These are phyloP conservation scores for Ganoderma lingzhi DNA, from an alignment of 1,284 basidiomycete species.

Conservation along the genomic window DNA sequence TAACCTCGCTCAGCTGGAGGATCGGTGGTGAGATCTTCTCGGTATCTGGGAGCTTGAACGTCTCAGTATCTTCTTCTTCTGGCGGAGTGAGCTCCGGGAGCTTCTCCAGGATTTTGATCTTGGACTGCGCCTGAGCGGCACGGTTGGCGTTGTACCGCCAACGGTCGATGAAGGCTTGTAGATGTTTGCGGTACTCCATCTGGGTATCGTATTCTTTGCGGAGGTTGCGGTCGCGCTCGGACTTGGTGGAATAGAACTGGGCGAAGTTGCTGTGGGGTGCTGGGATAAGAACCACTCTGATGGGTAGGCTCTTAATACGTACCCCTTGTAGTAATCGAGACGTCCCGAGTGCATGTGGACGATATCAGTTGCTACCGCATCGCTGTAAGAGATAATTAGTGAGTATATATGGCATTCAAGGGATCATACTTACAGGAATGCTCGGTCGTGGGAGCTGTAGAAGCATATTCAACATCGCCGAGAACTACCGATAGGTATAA, in stretches of 20 bases:
- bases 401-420: neutral
- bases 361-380: slow-evolving; percentile 96
- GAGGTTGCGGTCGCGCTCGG: slow-evolving; percentile 91
- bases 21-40: slow-evolving; percentile 97
- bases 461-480: slow-evolving; percentile 15
- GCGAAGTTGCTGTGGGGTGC: slow-evolving; percentile 87
- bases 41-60: slow-evolving; percentile 93
- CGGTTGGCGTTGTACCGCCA: slow-evolving; percentile 97
- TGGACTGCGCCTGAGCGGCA: slow-evolving; percentile 66
- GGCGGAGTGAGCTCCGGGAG: slow-evolving; percentile 94
- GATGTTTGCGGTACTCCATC: slow-evolving; percentile 92
- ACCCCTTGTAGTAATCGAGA: slow-evolving; percentile 95
- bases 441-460: slow-evolving; percentile 92
- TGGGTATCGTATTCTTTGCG: slow-evolving; percentile 96
- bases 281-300: slow-evolving; percentile 1
- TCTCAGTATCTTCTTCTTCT: slow-evolving; percentile 89
- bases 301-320: slow-evolving; percentile 19
- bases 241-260: slow-evolving; percentile 99
- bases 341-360: slow-evolving; percentile 96
- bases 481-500: neutral
- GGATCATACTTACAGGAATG: slow-evolving; percentile 78
- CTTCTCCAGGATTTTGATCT: slow-evolving; percentile 99
- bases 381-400: slow-evolving; percentile 50
- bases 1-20: slow-evolving; percentile 92
- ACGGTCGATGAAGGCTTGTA: slow-evolving; percentile 97